Conservation (phyloP, 1,284 basidiomycete species). For the Abortiporus biennis region DNA sequence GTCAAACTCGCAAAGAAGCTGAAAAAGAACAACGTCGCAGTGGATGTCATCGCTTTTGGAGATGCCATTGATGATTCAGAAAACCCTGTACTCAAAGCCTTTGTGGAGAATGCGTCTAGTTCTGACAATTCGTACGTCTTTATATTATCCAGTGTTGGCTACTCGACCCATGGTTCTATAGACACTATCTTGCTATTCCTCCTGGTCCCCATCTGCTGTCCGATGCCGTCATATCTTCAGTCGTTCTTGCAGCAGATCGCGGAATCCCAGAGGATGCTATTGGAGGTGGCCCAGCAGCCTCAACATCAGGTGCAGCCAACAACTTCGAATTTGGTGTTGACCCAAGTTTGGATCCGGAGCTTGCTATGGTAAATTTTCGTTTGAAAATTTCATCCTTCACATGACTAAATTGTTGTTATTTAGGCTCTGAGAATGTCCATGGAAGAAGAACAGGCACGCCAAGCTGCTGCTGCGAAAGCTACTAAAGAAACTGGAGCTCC, state of each 20-base stretch:
- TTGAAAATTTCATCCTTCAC: slow-evolving; percentile 3
- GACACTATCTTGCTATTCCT: slow-evolving; percentile 81
- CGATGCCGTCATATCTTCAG: slow-evolving; percentile 77
- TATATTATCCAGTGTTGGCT: background rate
- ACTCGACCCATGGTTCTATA: slow-evolving; percentile 22
- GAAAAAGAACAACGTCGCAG: slow-evolving; percentile 98
- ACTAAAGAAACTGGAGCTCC: slow-evolving; percentile 24
- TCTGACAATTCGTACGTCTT: slow-evolving; percentile 74
- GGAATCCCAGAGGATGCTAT: slow-evolving; percentile 63
- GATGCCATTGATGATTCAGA: slow-evolving; percentile 66
- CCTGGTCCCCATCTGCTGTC: slow-evolving; percentile 79
- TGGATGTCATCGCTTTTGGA: slow-evolving; percentile 86
- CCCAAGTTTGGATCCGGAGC: slow-evolving; percentile 91
- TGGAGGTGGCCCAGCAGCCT: slow-evolving; percentile 38
- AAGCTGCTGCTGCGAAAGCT: slow-evolving; percentile 51
- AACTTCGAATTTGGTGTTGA: slow-evolving; percentile 91
- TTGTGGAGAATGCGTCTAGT: slow-evolving; percentile 75
- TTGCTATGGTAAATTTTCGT: slow-evolving; percentile 75
- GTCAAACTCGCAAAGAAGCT: slow-evolving; percentile 91
- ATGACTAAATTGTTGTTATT: background rate
- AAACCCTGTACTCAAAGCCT: slow-evolving; percentile 59
- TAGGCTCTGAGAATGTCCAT: slow-evolving; percentile 96
- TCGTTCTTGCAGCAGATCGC: slow-evolving; percentile 80
- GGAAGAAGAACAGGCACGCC: slow-evolving; percentile 92
- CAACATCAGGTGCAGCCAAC: slow-evolving; percentile 41